Evolutionary conservation across 768 basidiomycete species (phyloP).

Genomic region (Russula griseocarnosa): DNA sequence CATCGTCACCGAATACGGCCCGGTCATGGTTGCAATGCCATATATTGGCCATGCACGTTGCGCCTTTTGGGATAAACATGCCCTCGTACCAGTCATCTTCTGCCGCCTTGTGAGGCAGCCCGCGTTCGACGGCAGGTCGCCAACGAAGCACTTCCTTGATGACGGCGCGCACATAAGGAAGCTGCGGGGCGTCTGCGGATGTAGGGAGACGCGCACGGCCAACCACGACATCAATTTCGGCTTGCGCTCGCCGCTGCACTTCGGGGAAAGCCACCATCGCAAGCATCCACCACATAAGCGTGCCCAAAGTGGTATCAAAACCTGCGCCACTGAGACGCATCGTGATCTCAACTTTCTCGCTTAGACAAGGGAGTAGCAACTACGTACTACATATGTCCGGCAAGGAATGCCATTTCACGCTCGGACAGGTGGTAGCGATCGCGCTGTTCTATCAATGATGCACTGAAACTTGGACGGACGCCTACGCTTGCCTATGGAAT

Average conservation of each 20-base stretch:
- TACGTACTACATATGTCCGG: neutral
- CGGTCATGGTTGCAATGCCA: slow-evolving; percentile 31
- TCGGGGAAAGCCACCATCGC: slow-evolving; percentile 11
- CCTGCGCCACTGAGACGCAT: neutral
- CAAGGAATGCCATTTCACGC: neutral
- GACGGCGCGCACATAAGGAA: slow-evolving; percentile 25
- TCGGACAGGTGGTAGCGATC: neutral
- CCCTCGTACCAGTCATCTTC: slow-evolving; percentile 26
- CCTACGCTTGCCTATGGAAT: neutral
- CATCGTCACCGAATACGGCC: slow-evolving; percentile 31
- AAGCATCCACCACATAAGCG: slow-evolving; percentile 15
- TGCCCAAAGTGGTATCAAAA: neutral
- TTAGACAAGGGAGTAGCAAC: neutral
- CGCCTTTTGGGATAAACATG: slow-evolving; percentile 36
- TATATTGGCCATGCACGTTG: slow-evolving; percentile 34
- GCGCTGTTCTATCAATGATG: neutral
- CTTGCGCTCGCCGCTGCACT: slow-evolving; percentile 9
- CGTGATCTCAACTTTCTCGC: neutral
- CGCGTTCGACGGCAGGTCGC: slow-evolving; percentile 9
- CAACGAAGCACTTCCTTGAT: slow-evolving; percentile 24
- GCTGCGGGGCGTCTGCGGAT: slow-evolving; percentile 15
- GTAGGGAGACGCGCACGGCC: slow-evolving; percentile 17
- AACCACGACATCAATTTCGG: slow-evolving; percentile 17
- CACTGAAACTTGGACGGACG: neutral
- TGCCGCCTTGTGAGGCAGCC: slow-evolving; percentile 26